Evolutionary conservation across 2,329 filamentous ascomycete genomes (phyloP).

Genomic region (Xylariaceae sp.): DNA sequence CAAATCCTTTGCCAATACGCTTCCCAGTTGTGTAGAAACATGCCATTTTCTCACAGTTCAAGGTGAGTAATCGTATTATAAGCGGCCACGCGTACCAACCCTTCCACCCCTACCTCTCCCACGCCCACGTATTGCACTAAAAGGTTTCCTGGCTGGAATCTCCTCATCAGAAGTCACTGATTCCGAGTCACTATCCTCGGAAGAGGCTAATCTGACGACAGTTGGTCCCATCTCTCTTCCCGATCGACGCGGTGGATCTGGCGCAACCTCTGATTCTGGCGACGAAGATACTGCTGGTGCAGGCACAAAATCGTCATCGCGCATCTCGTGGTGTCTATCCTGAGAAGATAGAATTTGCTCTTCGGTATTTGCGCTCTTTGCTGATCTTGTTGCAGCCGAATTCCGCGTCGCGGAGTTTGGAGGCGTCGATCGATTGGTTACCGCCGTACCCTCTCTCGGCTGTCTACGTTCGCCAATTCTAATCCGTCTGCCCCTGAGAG

Average conservation of each 20-base stretch:
- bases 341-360: slow-evolving; percentile 7
- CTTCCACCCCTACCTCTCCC: slow-evolving; percentile 8
- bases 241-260: too few relatives aligned
- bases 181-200: slow-evolving; percentile 11
- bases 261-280: slow-evolving; percentile 8
- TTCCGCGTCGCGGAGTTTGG: too few relatives aligned
- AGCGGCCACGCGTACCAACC: slow-evolving; percentile 12
- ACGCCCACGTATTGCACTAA: slow-evolving; percentile 17
- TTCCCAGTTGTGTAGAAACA: too few relatives aligned
- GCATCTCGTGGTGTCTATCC: slow-evolving; percentile 16
- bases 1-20: too few relatives aligned
- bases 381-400: too few relatives aligned
- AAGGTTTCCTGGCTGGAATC: slow-evolving; percentile 3
- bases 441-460: slow-evolving; percentile 3
- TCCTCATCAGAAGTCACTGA: slow-evolving; percentile 6
- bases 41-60: too few relatives aligned
- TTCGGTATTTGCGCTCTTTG: slow-evolving; percentile 1
- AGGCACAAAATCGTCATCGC: slow-evolving; percentile 21
- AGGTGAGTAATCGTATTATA: too few relatives aligned
- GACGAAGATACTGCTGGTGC: slow-evolving; percentile 11
- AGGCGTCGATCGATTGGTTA: not conserved
- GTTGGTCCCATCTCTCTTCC: slow-evolving; percentile 16
- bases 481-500: slow-evolving; percentile 48
- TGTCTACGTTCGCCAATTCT: slow-evolving; percentile 37
- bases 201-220: slow-evolving; percentile 16